These are phyloP conservation scores for Trametes maxima DNA, from an alignment of 768 basidiomycete species.

Conservation along the genomic window DNA sequence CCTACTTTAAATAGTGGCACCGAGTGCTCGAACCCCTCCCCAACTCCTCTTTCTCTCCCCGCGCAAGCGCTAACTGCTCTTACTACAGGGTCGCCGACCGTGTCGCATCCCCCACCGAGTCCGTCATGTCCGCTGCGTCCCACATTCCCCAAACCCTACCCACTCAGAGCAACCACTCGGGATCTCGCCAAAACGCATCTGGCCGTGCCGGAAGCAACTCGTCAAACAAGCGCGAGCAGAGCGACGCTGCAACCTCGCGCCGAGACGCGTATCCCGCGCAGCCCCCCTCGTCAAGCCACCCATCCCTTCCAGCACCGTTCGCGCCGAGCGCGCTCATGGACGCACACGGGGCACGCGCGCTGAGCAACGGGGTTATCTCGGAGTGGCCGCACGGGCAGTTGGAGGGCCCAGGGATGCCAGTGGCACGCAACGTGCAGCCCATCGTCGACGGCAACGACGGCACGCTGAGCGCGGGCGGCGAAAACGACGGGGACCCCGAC, in stretches of 20 bases:
- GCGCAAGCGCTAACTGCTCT: background rate
- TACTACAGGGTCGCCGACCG: conserved; percentile 56
- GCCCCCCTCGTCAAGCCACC: conserved; percentile 54
- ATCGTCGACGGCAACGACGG: conserved; percentile 41
- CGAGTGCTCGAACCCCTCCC: no score
- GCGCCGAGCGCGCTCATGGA: conserved; percentile 16
- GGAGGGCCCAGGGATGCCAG: conserved; percentile 81
- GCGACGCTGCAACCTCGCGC: conserved; percentile 33
- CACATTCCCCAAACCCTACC: conserved; percentile 45
- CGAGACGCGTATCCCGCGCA: conserved; percentile 50
- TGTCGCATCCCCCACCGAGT: conserved; percentile 71
- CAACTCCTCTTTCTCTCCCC: background rate
- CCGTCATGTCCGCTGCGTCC: conserved; percentile 70
- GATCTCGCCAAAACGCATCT: conserved; percentile 34
- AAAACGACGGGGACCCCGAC: conserved; percentile 60
- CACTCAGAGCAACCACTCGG: conserved; percentile 35
- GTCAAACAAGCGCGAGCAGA: conserved; percentile 26
- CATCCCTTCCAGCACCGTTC: conserved; percentile 56
- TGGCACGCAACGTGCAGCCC: conserved; percentile 47
- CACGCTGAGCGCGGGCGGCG: conserved; percentile 44
- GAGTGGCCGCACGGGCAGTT: conserved; percentile 53
- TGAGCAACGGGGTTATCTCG: conserved; percentile 40
- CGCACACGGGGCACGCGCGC: conserved; percentile 25
- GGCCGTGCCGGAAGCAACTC: conserved; percentile 32
- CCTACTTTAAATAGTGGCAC: background rate